Base-by-base conservation (phyloP, 2,329 filamentous ascomycete species). In the Lachnellula occidentalis region DNA sequence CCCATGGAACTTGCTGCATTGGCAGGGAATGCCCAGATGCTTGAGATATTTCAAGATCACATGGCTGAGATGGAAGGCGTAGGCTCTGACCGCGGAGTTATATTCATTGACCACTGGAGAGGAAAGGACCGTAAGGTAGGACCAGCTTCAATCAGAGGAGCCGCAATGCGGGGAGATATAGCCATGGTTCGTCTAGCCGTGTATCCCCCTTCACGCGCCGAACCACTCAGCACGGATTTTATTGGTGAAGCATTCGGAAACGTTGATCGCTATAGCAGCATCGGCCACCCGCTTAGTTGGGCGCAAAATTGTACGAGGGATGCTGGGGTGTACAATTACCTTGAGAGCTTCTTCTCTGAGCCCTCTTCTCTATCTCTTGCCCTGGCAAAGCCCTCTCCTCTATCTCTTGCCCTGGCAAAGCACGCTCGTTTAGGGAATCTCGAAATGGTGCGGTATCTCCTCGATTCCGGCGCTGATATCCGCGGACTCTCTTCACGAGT, bases 201-300 rank as follows among this genome's bases (percentile, higher is more conserved):
- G n/a, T 60, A 54, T 31, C 51, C 54, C 14, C 54, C 53, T 17
- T 58, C 58, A 27, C 46, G 54, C 2, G 17, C 48, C 14, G 36
- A 14, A 9, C 7, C 43, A 5, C 17, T 53, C 15, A 54, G 36
- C 22, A 45, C 45, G 2, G 39, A 51, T 6, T 50, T 58, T 34
- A 7, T 39, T 6, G 48, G 49, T 27, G n/a, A 58, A 17, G 12
- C 21, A 17, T 52, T 51, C n/a, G 24, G 45, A 19, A 31, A 17
- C 14, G 5, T 52, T 11, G 17, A 50, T 39, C 21, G 27, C 27
- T 6, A 15, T 5, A 11, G 27, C 27, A 21, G 15, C 31, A 17
- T n/a, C 21, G 27, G 46, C 19, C 19, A 19, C 37, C 31, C 27
- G 12, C 46, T 48, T 21, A 4, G 14, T 36, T 2, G 2, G 7